These are phyloP conservation scores for Diutina sp. DNA, from an alignment of 1,139 yeast genomes.

Conservation along the genomic window DNA sequence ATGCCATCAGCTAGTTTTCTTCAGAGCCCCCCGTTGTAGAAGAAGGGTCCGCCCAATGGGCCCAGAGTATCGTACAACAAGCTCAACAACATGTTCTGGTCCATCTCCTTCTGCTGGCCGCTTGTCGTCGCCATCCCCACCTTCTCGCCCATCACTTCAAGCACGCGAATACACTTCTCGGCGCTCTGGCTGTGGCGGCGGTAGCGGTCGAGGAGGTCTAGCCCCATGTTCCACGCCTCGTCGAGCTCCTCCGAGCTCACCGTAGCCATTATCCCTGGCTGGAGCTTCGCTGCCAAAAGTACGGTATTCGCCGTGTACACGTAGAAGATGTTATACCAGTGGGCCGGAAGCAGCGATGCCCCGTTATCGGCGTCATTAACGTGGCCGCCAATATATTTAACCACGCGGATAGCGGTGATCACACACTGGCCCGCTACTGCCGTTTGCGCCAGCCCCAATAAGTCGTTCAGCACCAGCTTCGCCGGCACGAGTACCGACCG, in stretches of 20 bases:
- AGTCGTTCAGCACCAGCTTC: background rate
- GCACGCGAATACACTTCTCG: background rate
- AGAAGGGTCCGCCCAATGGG: background rate
- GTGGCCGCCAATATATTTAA: background rate
- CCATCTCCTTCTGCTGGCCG: background rate
- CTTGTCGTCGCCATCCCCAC: background rate
- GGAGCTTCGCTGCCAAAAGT: background rate
- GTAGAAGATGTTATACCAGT: conserved; percentile 1
- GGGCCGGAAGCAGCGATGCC: background rate
- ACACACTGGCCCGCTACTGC: background rate
- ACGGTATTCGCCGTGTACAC: background rate
- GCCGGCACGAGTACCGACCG: background rate
- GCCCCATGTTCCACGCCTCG: background rate
- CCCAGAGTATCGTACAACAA: background rate
- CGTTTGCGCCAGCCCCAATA: background rate
- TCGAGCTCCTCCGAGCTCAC: background rate
- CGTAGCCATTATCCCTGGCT: background rate
- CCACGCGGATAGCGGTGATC: background rate
- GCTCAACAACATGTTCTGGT: background rate
- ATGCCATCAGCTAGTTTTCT: background rate
- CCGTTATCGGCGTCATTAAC: background rate
- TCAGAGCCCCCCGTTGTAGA: background rate
- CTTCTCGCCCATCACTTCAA: background rate
- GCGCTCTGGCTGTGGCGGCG: background rate
- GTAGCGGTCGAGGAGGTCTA: background rate